These are phyloP conservation scores for Populus pruinosa DNA, from an alignment of 345 rosid genomes.

Conservation along the genomic window DNA sequence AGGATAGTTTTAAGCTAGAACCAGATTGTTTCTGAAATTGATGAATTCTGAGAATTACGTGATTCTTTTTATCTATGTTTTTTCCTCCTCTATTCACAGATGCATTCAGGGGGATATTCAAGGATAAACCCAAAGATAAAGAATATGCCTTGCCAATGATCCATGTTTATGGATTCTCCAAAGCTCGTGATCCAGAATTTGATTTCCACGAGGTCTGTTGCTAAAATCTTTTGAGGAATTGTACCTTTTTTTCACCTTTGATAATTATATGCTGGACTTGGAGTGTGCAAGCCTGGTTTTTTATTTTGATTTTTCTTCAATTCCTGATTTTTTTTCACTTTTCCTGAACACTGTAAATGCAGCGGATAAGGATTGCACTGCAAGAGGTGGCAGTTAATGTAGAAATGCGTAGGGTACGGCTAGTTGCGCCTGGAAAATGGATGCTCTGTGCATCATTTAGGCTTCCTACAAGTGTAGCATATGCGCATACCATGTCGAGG, in stretches of 20 bases:
- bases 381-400: slow-evolving; percentile 72
- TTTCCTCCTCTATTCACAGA: slow-evolving; percentile 34
- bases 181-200: slow-evolving; percentile 84
- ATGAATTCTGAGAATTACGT: not conserved
- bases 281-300: not conserved
- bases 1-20: not conserved
- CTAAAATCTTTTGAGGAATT: not conserved
- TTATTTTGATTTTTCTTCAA: not conserved
- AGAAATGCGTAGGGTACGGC: slow-evolving; percentile 66
- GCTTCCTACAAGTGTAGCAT: slow-evolving; percentile 74
- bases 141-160: slow-evolving; percentile 53
- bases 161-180: slow-evolving; percentile 92
- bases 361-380: slow-evolving; percentile 74
- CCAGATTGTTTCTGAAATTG: not conserved
- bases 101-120: slow-evolving; percentile 71
- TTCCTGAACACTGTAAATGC: slow-evolving; percentile 20
- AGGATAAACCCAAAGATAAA: slow-evolving; percentile 35
- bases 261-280: not conserved
- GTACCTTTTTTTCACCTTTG: not conserved
- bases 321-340: not conserved
- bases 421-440: slow-evolving; percentile 90
- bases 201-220: slow-evolving; percentile 78
- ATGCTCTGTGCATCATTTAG: slow-evolving; percentile 82
- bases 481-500: slow-evolving; percentile 23
- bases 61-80: not conserved